A percentile compares a stretch with the other conserved stretches of the same genome.
Conservation (phyloP, 331 rosid genomes). For the Dryas integrifolia region DNA sequence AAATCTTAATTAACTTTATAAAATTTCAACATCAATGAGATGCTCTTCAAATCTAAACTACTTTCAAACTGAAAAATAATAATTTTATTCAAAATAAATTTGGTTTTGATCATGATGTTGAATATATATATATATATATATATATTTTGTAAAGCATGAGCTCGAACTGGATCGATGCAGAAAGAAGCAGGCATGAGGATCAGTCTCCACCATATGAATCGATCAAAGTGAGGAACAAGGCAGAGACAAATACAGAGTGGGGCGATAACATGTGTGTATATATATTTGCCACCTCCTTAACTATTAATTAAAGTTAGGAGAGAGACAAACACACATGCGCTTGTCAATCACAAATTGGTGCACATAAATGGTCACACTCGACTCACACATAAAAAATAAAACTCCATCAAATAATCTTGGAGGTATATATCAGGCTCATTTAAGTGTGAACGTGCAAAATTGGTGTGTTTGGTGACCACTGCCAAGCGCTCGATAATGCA, state of each 20-base stretch:
- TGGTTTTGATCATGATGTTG: neutral
- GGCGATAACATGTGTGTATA: constrained; percentile 55
- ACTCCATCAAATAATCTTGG: neutral
- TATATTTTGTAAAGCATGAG: constrained; percentile 24
- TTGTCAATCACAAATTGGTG: constrained; percentile 46
- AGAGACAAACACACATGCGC: constrained; percentile 50
- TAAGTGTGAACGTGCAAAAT: no score
- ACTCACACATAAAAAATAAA: neutral
- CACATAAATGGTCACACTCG: constrained; percentile 7
- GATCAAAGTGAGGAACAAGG: constrained; percentile 31
- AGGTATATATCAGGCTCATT: no score
- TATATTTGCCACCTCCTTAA: constrained; percentile 28
- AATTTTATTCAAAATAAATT: no score
- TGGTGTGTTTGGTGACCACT: no score
- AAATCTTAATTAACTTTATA: constrained; percentile 15
- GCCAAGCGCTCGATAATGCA: no score
- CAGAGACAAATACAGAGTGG: constrained; percentile 49
- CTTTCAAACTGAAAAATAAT: constrained; percentile 1
- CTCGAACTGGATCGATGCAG: constrained; percentile 18
- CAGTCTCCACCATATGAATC: constrained; percentile 40
- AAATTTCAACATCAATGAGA: constrained; percentile 31
- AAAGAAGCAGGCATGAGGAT: constrained; percentile 24
- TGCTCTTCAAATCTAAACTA: constrained; percentile 23
- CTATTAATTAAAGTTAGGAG: constrained; percentile 15
- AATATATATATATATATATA: neutral